Evolutionary conservation across 176 grass and related monocot species (phyloP), one percentile per base, ranked within the genome.

Genomic region (Cenchrus purpureus): DNA sequence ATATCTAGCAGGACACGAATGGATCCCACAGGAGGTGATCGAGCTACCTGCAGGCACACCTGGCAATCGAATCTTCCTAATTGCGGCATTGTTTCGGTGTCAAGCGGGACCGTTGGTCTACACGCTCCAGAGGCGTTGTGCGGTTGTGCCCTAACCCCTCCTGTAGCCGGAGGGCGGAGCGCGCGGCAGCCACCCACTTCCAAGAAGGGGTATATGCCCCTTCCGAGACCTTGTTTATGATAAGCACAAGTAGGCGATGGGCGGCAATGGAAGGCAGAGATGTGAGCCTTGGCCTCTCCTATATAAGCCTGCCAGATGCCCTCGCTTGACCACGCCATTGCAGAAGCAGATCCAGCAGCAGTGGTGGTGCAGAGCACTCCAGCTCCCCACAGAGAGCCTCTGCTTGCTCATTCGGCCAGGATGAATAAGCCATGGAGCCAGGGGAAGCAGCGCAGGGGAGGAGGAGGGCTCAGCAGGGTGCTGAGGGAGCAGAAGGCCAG

Each of bases 401-500:
- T 68, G 43, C 54, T 83, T 68, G 43, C 54, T 83, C 28, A 8
- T 19, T 70, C 7, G 4, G 32, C 17, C 7, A 15, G 17, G 74
- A 89, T 89, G 87, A 49, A 65, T 19, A 86, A 89, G 84, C 20
- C 42, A 65, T 87, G 65, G 82, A 88, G 48, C 60, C 75, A 80
- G 25, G 89, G 64, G 8, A 81, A 84, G 79, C 61, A 84, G 79
- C 61, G 52, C 28, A 83, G 68, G 74, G 70, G 62, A 74, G 76
- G 72, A 43, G 77, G 79, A 75, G 86, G 90, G 0, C 90, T 92
- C 1, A 81, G 79, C 87, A 89, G 83, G 80, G 64, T 84, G 87
- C 68, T 92, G 68, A 92, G 84, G 79, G 87, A 92, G 75, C 90
- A 92, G 68, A 89, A 89, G 83, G 87, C 87, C 1, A 86, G 87